Evolutionary conservation across 2,329 filamentous ascomycete genomes (phyloP).

Genomic region (Neofusicoccum ribis): DNA sequence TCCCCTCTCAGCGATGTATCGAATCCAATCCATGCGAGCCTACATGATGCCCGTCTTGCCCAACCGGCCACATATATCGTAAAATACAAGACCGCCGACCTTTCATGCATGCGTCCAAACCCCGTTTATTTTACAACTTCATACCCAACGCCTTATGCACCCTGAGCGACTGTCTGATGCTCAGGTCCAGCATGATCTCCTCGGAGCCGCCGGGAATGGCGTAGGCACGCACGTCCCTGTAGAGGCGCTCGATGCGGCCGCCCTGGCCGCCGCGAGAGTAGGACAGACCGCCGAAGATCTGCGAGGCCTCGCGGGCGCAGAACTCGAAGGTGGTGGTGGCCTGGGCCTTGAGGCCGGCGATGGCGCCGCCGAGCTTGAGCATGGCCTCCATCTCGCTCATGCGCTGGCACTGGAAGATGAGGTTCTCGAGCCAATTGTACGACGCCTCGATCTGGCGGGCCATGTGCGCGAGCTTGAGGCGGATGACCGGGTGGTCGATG

Average conservation of each 20-base stretch:
- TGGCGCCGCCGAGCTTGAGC: slow-evolving; percentile 91
- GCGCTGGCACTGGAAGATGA: slow-evolving; percentile 88
- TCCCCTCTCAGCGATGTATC: too few species aligned
- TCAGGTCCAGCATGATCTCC: slow-evolving; percentile 98
- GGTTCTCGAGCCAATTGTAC: slow-evolving; percentile 95
- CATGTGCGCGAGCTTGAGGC: slow-evolving; percentile 97
- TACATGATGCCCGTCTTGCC: too few species aligned
- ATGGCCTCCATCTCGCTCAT: slow-evolving; percentile 96
- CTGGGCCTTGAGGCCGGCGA: slow-evolving; percentile 92
- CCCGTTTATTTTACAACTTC: slow-evolving; percentile 70
- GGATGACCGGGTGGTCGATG: slow-evolving; percentile 95
- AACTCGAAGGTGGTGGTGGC: slow-evolving; percentile 94
- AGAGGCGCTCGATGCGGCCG: slow-evolving; percentile 90
- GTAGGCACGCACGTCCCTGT: slow-evolving; percentile 93
- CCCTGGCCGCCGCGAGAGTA: slow-evolving; percentile 94
- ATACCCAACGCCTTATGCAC: slow-evolving; percentile 91
- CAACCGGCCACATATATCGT: not conserved
- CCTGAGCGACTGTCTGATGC: slow-evolving; percentile 84
- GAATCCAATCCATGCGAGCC: too few species aligned
- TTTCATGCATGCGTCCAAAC: too few species aligned
- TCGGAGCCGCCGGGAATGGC: slow-evolving; percentile 91
- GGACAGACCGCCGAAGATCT: slow-evolving; percentile 94
- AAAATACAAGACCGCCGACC: not conserved
- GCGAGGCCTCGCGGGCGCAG: slow-evolving; percentile 91
- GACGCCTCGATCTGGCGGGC: slow-evolving; percentile 94